Base-by-base conservation (phyloP, 2,329 filamentous ascomycete species). In the Gnomoniopsis smithogilvyi region DNA sequence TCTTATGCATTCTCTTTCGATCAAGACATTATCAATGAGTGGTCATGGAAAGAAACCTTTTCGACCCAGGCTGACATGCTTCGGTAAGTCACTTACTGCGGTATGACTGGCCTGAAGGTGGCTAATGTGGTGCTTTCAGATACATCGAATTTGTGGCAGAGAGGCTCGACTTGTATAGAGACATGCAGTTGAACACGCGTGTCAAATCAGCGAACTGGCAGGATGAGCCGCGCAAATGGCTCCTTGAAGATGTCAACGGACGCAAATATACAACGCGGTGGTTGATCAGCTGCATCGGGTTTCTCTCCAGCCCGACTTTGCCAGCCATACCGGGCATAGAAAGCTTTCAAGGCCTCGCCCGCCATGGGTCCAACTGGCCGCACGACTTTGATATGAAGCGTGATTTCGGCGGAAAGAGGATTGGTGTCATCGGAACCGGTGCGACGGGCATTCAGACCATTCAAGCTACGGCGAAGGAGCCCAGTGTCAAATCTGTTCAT, bases 1-100 rank as follows among this genome's bases (percentile, higher is more conserved):
- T 74, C 75, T 0, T 81, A 82, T 63, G 65, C 70, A 55, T 76
- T 77, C 52, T 73, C 73, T 12, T 76, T 77, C 61, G 70, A 70
- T 15, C 69, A 76, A 62, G 74, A 74, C 22, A 61, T 76, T 6
- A 67, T 78, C n/a, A 70, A 75, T 38, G 75, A 76, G 56, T 79
- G 76, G 72, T 63, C 72, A 55, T 78, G 74, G 71, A 70, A 65
- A 6, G 69, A 73, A 55, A 65, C 68, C 30, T 73, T 72, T 51
- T 66, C 70, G 1, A 64, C 67, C 2, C 69, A 72, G 54, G 22
- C 59, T 2, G 76, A 79, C 55, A 73, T 73, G 2, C 67, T 74
- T 4, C 66, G 67, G 3, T 48, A 48, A 24, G 45, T 24, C 19
- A 48, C n/a, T n/a, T n/a, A n/a, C n/a, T n/a, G n/a, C n/a, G n/a